phyloP scores from a whole-genome alignment of 2,329 filamentous ascomycete genomes.

The Macrophomina tecta region DNA sequence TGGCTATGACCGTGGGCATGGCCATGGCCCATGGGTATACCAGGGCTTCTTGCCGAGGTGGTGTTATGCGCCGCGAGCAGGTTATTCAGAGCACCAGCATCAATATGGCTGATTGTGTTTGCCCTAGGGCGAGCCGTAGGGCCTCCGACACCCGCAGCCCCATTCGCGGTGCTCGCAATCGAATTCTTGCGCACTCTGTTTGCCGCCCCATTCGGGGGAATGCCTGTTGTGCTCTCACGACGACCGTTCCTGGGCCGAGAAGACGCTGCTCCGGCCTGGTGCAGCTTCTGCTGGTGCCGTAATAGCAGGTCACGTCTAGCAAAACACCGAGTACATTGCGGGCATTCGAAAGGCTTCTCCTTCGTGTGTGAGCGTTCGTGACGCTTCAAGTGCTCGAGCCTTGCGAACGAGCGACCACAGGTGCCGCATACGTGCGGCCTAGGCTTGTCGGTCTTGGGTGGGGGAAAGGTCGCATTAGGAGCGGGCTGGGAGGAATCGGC shows the following conservation, averaged over 20 bases:
- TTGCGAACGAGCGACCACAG: conserved; percentile 89
- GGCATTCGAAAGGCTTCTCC: conserved; percentile 98
- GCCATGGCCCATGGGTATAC: conserved; percentile 51
- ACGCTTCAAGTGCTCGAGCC: conserved; percentile 93
- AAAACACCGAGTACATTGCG: conserved; percentile 93
- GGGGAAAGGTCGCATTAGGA: conserved; percentile 62
- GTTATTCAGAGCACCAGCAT: conserved; percentile 71
- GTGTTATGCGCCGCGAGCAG: conserved; percentile 68
- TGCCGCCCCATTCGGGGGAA: conserved; percentile 66
- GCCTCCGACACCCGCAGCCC: conserved; percentile 52
- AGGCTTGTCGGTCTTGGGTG: conserved; percentile 96
- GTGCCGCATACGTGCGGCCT: conserved; percentile 92
- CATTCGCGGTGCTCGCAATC: conserved; percentile 66
- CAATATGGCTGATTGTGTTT: conserved; percentile 95
- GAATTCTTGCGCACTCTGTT: conserved; percentile 92
- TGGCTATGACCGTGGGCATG: conserved; percentile 58
- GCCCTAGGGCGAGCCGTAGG: conserved; percentile 75
- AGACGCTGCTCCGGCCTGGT: conserved; percentile 88
- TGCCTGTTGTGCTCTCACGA: conserved; percentile 82
- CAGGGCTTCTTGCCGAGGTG: conserved; percentile 49
- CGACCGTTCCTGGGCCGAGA: conserved; percentile 81
- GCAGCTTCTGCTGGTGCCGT: conserved; percentile 97
- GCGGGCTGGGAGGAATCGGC: conserved; percentile 20
- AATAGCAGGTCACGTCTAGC: conserved; percentile 89
- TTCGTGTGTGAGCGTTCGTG: conserved; percentile 98